A percentile compares a stretch with the other conserved stretches of the same genome.
phyloP scores from a whole-genome alignment of 129 eudicot genomes.

The Flaveria sonorensis region DNA sequence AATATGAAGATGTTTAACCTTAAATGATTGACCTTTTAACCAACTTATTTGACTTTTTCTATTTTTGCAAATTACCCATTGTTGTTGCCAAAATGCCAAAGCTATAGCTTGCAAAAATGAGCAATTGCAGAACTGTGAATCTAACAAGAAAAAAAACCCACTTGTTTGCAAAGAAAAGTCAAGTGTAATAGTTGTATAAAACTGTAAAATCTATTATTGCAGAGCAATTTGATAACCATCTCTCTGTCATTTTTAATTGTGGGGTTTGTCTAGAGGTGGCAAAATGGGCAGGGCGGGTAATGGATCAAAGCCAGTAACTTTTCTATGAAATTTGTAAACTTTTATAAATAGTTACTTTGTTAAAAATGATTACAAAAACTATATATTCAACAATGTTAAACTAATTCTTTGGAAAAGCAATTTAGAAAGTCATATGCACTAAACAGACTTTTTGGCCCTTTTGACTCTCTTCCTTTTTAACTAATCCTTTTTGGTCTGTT shows the following conservation, averaged over 20 bases:
- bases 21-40: background rate
- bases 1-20: background rate
- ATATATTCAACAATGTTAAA: background rate
- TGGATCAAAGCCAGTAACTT: background rate
- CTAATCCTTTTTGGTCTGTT: background rate
- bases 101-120: background rate
- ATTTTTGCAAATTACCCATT: background rate
- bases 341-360: background rate
- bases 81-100: background rate
- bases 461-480: background rate
- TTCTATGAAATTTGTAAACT: background rate
- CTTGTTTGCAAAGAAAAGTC: background rate
- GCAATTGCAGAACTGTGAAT: background rate
- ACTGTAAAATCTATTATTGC: background rate
- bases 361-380: background rate
- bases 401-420: background rate
- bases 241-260: background rate
- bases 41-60: background rate
- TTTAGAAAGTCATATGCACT: background rate
- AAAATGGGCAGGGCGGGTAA: background rate
- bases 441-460: background rate
- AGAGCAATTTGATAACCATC: background rate
- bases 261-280: background rate
- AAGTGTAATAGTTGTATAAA: background rate
- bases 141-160: background rate